A percentile compares a stretch with the other conserved stretches of the same genome.
These are phyloP conservation scores for Dalechampia spathulata DNA, from an alignment of 441 rosid species.

Conservation along the genomic window DNA sequence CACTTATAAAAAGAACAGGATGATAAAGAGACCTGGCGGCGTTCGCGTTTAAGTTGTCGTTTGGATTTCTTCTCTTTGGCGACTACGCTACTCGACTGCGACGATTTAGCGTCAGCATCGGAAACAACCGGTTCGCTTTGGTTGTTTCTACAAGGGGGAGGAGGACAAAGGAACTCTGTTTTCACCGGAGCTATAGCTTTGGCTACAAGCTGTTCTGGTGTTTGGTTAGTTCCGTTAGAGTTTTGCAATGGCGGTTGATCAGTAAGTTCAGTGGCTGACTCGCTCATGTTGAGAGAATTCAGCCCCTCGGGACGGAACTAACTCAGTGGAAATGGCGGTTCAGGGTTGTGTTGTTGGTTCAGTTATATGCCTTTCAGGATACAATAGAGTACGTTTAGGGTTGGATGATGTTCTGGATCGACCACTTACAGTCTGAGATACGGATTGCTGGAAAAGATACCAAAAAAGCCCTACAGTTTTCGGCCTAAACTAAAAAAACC, in stretches of 20 bases:
- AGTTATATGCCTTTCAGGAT: too few relatives aligned
- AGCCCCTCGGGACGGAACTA: constrained; percentile 3
- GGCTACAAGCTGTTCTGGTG: constrained; percentile 72
- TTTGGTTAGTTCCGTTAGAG: constrained; percentile 27
- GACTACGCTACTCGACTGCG: constrained; percentile 29
- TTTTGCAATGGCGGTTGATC: constrained; percentile 17
- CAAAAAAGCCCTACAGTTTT: too few relatives aligned
- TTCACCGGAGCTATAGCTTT: constrained; percentile 76
- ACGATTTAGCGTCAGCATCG: constrained; percentile 14
- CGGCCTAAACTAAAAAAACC: too few relatives aligned
- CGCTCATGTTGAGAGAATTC: constrained; percentile 4
- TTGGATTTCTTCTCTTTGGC: constrained; percentile 81
- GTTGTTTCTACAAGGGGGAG: constrained; percentile 43
- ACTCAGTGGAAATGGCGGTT: too few relatives aligned
- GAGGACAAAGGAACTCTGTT: constrained; percentile 58
- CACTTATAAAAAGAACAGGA: neutral
- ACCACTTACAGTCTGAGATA: too few relatives aligned
- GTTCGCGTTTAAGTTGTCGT: constrained; percentile 86
- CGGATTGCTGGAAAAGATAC: too few relatives aligned
- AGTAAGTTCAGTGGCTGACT: neutral
- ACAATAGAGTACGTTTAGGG: too few relatives aligned
- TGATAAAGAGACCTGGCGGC: constrained; percentile 43
- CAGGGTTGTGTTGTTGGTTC: too few relatives aligned
- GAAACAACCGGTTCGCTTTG: constrained; percentile 26
- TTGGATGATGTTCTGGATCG: too few relatives aligned